Evolutionary conservation across 2,329 filamentous ascomycete species (phyloP), one percentile per base, ranked within the genome.

Genomic region (Leptosphaerulina australis): DNA sequence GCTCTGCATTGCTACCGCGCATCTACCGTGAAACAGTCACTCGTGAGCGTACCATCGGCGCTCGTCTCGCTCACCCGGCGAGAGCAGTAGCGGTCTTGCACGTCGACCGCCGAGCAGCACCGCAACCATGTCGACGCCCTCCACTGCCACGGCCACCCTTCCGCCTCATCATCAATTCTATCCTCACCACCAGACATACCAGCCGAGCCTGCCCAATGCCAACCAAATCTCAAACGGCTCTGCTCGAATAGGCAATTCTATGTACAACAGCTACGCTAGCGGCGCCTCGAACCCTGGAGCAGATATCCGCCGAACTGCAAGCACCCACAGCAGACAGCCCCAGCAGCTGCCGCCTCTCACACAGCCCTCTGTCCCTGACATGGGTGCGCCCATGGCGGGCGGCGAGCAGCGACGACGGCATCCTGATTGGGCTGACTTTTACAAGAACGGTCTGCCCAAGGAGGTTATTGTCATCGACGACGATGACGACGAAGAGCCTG

Each of bases 391-490:
- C 41, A 44, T 53, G 15, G 34, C 55, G 6, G 57, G 35, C 31
- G 51, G 59, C 36, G 50, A 62, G 48, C 49, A 49, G 22, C 54
- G 61, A 20, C 64, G 68, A 40, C 63, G 67, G 29, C 67, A 69
- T 45, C 64, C 71, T 20, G 67, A 76, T 60, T 76, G 74, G 74
- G 61, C 60, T 47, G 71, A 74, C 56, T 76, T 76, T 56, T 76
- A 76, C 64, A 73, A 72, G 53, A 74, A 76, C 56, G 74, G 74
- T 54, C 58, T 75, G 44, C 78, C 78, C 15, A 74, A 76, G 45
- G 78, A 81, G 60, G 75, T 81, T 61, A 81, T 81, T 58, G 76
- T 79, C 43, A 81, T 81, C 41, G 78, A 80, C 65, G 78, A 80
- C 59, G 77, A 79, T 59, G 73, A 72, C 44, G 71, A 72, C 35